These are phyloP conservation scores for Trichosporon inkin DNA, from an alignment of 1,284 basidiomycete species.

Conservation along the genomic window DNA sequence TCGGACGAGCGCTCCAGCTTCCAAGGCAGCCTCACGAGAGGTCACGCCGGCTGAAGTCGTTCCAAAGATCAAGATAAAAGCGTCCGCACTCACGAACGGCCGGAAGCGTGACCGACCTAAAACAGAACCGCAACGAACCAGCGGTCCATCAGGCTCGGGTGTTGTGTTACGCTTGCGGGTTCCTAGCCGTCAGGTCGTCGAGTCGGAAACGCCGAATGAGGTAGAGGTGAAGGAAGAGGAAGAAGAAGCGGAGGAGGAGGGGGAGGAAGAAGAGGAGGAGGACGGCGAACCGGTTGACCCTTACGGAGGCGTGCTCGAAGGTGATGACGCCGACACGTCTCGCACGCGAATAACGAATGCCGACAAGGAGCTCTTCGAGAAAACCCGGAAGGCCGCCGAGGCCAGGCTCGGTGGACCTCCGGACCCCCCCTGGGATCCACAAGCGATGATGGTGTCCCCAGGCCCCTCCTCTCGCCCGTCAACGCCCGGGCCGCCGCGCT, in stretches of 20 bases:
- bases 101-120: neutral
- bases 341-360: constrained; percentile 63
- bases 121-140: neutral
- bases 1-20: neutral
- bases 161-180: constrained; percentile 12
- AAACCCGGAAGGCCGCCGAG: constrained; percentile 66
- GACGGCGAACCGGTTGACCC: constrained; percentile 53
- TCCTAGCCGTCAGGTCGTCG: neutral
- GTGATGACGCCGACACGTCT: constrained; percentile 68
- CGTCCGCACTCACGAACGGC: neutral
- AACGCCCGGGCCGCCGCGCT: constrained; percentile 18
- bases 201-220: constrained; percentile 5
- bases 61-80: constrained; percentile 17
- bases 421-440: constrained; percentile 29
- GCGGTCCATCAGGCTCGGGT: neutral
- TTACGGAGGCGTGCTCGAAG: constrained; percentile 73
- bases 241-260: constrained; percentile 17
- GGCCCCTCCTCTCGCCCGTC: constrained; percentile 18
- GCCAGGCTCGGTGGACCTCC: constrained; percentile 47
- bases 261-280: constrained; percentile 32
- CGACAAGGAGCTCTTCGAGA: constrained; percentile 75
- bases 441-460: constrained; percentile 16
- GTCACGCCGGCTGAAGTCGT: constrained; percentile 1
- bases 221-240: constrained; percentile 8
- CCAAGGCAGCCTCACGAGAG: constrained; percentile 8